Evolutionary conservation across 768 basidiomycete species (phyloP), one percentile per base, ranked within the genome.

Genomic region (Agrocybe praecox): DNA sequence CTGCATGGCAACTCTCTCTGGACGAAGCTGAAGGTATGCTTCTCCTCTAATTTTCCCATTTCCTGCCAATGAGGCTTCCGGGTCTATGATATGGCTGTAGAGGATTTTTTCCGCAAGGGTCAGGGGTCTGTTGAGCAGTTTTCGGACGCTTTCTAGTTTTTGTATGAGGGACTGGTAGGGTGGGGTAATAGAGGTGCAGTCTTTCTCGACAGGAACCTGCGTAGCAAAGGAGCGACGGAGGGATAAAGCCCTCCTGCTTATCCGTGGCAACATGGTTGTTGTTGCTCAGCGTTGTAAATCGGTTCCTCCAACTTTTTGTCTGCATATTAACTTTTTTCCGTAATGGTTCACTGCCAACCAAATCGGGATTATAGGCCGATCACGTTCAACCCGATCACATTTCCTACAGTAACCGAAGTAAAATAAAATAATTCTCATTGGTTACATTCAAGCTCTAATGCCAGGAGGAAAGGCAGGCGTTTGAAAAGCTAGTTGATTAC

Each of bases 101-200:
- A 99, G 80, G 43, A 98, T 96, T 80, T 99, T 99, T 74, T 99
- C 97, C 19, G 96, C 90, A n/a, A 99, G 80, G 2, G 95, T 94
- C 53, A 99, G 76, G 34, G 95, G 96, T 52, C 88, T 79, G 62
- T 85, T 79, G 62, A 98, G 80, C 45, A 90, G 73, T 53, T 80
- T 69, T 44, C 90, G 85, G 52, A 94, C 92, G 51, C 73, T 73
- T 52, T 82, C 76, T 54, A 97, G 83, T 48, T 89, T 95, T 62
- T 80, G 67, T 32, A 91, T 79, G 34, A 98, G 79, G 40, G 73
- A 71, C 2, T 81, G 58, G 73, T 97, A 98, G 12, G 94, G 93
- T 18, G 96, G 96, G 14, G 88, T 94, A 62, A 97, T 92, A 5
- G 89, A 76, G 42, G 70, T 61, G 63, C 77, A 82, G 52, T 79